Conservation (phyloP, 306 rosid species). For the Abrus precatorius region DNA sequence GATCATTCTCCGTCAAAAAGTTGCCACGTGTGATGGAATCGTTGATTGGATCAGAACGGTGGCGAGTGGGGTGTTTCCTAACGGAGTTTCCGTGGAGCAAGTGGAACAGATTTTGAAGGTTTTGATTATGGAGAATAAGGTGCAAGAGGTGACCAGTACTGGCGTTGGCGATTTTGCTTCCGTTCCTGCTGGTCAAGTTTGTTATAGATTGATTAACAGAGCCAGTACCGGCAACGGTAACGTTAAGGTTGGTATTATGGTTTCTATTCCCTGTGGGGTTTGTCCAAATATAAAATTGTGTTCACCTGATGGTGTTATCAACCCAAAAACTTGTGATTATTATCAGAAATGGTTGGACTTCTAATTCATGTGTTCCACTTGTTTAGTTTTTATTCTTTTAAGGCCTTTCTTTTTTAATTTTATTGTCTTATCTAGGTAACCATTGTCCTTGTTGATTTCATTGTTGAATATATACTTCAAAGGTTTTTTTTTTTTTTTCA, state of each 20-base stretch:
- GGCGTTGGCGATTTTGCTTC: constrained; percentile 34
- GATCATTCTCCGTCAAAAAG: constrained; percentile 43
- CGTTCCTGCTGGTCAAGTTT: constrained; percentile 43
- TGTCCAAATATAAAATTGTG: constrained; percentile 65
- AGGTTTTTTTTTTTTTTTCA: too few relatives aligned
- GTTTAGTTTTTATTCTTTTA: not conserved
- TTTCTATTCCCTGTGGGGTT: constrained; percentile 77
- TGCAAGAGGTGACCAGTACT: not conserved
- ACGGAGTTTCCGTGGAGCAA: not conserved
- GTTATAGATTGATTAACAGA: constrained; percentile 59
- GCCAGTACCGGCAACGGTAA: constrained; percentile 38
- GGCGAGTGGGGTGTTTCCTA: not conserved
- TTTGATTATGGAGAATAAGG: constrained; percentile 16
- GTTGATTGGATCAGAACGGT: not conserved
- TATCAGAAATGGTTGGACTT: constrained; percentile 65
- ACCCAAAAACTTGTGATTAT: constrained; percentile 62
- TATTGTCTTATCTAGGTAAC: too few relatives aligned
- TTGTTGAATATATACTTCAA: too few relatives aligned
- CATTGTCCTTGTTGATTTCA: too few relatives aligned
- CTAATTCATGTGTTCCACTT: constrained; percentile 3
- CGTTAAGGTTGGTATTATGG: constrained; percentile 54
- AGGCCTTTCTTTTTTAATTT: not conserved
- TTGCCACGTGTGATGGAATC: constrained; percentile 35
- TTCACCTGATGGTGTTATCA: constrained; percentile 62
- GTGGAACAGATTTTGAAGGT: constrained; percentile 14